Evolutionary conservation across 768 basidiomycete genomes (phyloP).

Genomic region (Mycena galericulata): DNA sequence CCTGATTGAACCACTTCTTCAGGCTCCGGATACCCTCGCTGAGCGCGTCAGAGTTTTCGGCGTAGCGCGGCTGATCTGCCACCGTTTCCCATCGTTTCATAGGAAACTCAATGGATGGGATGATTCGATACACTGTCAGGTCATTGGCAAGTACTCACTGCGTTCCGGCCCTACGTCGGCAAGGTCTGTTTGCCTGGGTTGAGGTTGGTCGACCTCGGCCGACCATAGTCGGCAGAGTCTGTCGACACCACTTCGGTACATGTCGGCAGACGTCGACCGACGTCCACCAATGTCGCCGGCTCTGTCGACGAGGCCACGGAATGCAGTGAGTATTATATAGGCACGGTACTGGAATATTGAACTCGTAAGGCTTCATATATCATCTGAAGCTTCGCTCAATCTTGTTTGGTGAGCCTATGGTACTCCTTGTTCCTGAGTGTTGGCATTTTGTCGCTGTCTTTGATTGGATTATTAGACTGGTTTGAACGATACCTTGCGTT

Average conservation of each 20-base stretch:
- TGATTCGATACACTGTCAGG: too few relatives aligned
- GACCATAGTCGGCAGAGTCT: neutral
- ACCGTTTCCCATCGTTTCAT: too few relatives aligned
- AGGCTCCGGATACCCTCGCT: too few relatives aligned
- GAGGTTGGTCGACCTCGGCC: neutral
- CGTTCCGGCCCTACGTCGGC: neutral
- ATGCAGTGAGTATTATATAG: too few relatives aligned
- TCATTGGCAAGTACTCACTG: neutral
- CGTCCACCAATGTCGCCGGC: too few relatives aligned
- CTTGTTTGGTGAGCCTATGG: constrained; percentile 26
- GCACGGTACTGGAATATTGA: too few relatives aligned
- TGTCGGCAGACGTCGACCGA: too few relatives aligned
- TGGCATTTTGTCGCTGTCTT: constrained; percentile 41
- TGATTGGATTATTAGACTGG: constrained; percentile 38
- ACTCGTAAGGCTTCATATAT: constrained; percentile 42
- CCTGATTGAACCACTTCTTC: too few relatives aligned
- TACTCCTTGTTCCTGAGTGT: constrained; percentile 43
- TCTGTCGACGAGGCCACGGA: too few relatives aligned
- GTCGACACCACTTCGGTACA: neutral
- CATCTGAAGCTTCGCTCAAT: constrained; percentile 41
- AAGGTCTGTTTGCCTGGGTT: neutral
- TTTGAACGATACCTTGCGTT: constrained; percentile 22
- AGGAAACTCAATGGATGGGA: too few relatives aligned
- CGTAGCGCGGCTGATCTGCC: too few relatives aligned
- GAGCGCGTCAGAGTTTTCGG: too few relatives aligned